phyloP scores from a whole-genome alignment of 768 basidiomycete species.

The Lentinula guzmanii region DNA sequence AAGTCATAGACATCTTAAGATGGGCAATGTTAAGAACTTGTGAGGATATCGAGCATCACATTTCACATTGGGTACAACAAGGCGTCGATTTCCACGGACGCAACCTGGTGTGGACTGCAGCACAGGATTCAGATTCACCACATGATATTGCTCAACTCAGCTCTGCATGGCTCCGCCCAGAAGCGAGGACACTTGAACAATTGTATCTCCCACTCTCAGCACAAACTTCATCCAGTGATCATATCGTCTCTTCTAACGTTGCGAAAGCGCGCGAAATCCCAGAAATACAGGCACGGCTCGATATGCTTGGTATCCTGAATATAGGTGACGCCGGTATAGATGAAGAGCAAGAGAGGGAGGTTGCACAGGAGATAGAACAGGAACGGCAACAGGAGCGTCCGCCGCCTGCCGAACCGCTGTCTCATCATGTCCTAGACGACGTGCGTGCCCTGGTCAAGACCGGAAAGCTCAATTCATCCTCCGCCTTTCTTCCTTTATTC shows the following conservation, averaged over 20 bases:
- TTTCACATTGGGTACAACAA: constrained; percentile 38
- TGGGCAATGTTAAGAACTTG: constrained; percentile 44
- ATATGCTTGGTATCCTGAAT: constrained; percentile 4
- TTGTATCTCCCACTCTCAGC: constrained; percentile 13
- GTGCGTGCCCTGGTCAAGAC: constrained; percentile 14
- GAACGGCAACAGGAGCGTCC: constrained; percentile 16
- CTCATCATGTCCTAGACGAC: constrained; percentile 16
- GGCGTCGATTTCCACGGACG: constrained; percentile 23
- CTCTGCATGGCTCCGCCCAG: constrained; percentile 20
- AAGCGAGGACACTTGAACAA: constrained; percentile 18
- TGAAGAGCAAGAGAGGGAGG: constrained; percentile 20
- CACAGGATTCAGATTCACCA: background rate
- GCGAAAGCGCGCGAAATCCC: background rate
- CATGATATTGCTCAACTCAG: background rate
- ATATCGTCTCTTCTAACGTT: background rate
- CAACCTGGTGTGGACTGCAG: constrained; percentile 8
- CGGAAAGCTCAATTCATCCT: background rate
- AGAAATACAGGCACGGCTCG: constrained; percentile 7
- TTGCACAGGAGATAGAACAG: constrained; percentile 15
- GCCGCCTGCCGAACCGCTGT: constrained; percentile 7
- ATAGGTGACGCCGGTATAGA: constrained; percentile 4
- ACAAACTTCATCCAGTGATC: background rate
- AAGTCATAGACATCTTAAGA: constrained; percentile 27
- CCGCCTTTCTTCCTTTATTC: constrained; percentile 1
- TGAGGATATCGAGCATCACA: constrained; percentile 29